Evolutionary conservation across 768 basidiomycete species (phyloP).

Genomic region (Pleurotus citrinopileatus): DNA sequence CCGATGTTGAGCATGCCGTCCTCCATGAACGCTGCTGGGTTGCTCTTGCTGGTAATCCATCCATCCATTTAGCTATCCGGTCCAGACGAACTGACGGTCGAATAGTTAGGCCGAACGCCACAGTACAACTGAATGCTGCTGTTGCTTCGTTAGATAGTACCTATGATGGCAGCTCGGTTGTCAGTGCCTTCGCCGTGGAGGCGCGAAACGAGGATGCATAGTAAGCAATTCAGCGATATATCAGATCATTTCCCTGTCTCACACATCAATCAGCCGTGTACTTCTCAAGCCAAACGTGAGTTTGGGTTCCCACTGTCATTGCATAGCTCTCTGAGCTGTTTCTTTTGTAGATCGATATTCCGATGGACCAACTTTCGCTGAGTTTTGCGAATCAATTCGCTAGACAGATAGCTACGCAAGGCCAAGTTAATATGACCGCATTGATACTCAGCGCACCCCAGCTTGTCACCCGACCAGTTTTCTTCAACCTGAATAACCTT

Average conservation of each 20-base stretch:
- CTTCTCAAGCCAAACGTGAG: slow-evolving; percentile 31
- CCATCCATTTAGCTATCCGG: slow-evolving; percentile 4
- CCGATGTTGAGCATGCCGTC: slow-evolving; percentile 41
- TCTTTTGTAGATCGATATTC: slow-evolving; percentile 4
- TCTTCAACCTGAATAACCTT: slow-evolving; percentile 46
- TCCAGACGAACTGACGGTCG: background rate
- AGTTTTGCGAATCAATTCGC: slow-evolving; percentile 16
- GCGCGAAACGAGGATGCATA: slow-evolving; percentile 60
- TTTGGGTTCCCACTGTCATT: slow-evolving; percentile 16
- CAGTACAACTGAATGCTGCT: slow-evolving; percentile 31
- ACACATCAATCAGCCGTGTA: slow-evolving; percentile 25
- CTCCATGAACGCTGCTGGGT: slow-evolving; percentile 52
- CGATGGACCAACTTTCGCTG: slow-evolving; percentile 7
- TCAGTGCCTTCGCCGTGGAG: slow-evolving; percentile 45
- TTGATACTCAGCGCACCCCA: slow-evolving; percentile 47
- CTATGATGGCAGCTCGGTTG: slow-evolving; percentile 46
- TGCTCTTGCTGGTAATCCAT: slow-evolving; percentile 45
- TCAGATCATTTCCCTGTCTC: background rate
- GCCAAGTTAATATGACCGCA: slow-evolving; percentile 21
- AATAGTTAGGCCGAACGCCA: slow-evolving; percentile 41
- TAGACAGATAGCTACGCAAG: slow-evolving; percentile 22
- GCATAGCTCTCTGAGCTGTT: background rate
- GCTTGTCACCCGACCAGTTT: slow-evolving; percentile 45
- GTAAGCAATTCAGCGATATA: slow-evolving; percentile 37
- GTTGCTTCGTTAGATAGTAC: slow-evolving; percentile 35